These are phyloP conservation scores for Suhomyces panamericanus DNA, from an alignment of 1,139 yeast genomes.

Conservation along the genomic window DNA sequence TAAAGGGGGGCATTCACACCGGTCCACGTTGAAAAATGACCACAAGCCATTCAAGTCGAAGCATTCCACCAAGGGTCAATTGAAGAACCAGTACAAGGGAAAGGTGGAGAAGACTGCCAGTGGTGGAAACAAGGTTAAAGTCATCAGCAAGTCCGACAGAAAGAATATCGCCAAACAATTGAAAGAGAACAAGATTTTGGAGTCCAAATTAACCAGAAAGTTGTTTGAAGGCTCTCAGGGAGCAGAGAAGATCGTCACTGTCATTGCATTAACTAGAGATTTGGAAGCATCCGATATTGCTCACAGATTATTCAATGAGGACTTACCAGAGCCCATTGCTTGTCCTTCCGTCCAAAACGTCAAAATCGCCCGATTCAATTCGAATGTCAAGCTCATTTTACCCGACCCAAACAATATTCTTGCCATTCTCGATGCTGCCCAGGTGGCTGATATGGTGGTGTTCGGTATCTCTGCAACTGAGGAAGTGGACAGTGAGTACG, in stretches of 20 bases:
- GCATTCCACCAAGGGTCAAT: conserved; percentile 87
- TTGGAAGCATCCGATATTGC: conserved; percentile 61
- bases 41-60: conserved; percentile 90
- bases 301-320: conserved; percentile 44
- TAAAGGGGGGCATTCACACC: conserved; percentile 68
- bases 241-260: conserved; percentile 78
- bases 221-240: conserved; percentile 80
- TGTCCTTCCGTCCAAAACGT: conserved; percentile 52
- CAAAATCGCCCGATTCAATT: conserved; percentile 64
- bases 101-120: conserved; percentile 68
- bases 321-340: conserved; percentile 18
- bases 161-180: conserved; percentile 78
- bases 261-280: conserved; percentile 78
- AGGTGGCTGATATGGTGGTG: conserved; percentile 83
- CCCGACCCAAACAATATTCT: conserved; percentile 71
- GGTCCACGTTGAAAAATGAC: conserved; percentile 77
- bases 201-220: conserved; percentile 52
- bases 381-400: conserved; percentile 70
- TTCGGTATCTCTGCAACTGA: conserved; percentile 82
- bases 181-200: conserved; percentile 67
- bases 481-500: conserved; percentile 76
- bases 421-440: conserved; percentile 79
- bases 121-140: conserved; percentile 40
- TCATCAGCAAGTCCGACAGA: conserved; percentile 67
- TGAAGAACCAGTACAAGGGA: conserved; percentile 80